phyloP scores from a whole-genome alignment of 1,284 basidiomycete species.

The Tremellales sp. region DNA sequence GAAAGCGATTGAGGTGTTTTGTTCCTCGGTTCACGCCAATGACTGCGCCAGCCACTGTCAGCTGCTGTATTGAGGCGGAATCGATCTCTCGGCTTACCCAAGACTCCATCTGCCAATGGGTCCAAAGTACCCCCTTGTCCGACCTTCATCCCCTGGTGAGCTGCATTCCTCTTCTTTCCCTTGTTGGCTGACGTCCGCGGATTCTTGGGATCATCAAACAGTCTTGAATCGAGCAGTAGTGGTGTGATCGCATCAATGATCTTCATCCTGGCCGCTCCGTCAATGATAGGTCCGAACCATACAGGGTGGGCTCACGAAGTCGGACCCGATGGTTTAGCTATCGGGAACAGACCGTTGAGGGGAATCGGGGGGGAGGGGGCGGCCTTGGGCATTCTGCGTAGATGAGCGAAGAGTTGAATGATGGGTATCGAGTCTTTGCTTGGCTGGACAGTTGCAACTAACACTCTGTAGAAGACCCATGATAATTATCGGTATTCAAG shows the following conservation, averaged over 20 bases:
- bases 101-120: conserved; percentile 77
- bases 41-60: conserved; percentile 54
- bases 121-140: conserved; percentile 69
- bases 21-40: conserved; percentile 88
- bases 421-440: too few species aligned
- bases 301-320: conserved; percentile 36
- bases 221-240: conserved; percentile 68
- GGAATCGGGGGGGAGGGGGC: conserved; percentile 36
- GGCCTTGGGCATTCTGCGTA: conserved; percentile 47
- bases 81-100: conserved; percentile 57
- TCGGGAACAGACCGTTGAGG: conserved; percentile 48
- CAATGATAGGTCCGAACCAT: background rate
- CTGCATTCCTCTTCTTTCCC: conserved; percentile 39
- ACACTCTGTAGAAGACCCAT: too few species aligned
- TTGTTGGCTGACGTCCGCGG: conserved; percentile 8
- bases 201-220: conserved; percentile 63
- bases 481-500: too few species aligned
- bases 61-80: background rate
- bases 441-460: too few species aligned
- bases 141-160: conserved; percentile 45
- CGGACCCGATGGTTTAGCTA: conserved; percentile 49
- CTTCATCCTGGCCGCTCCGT: conserved; percentile 65
- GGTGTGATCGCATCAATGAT: conserved; percentile 82
- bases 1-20: conserved; percentile 77
- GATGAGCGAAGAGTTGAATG: too few species aligned